These are phyloP conservation scores for Tagetes erecta DNA, from an alignment of 129 eudicot genomes.

Conservation along the genomic window DNA sequence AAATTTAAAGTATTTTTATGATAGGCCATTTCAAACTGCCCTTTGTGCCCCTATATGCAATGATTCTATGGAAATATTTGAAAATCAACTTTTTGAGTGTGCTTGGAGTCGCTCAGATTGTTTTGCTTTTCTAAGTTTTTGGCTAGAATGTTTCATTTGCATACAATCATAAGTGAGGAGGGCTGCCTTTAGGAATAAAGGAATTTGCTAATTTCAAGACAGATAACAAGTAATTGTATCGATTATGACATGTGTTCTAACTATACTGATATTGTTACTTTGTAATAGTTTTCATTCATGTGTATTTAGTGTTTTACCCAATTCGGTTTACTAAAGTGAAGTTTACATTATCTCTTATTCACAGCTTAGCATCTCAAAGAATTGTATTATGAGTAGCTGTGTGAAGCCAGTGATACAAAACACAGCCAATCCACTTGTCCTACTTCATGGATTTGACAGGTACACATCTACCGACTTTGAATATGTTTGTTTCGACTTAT, in stretches of 20 bases:
- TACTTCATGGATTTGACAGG: slow-evolving; percentile 99
- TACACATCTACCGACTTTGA: slow-evolving; percentile 9
- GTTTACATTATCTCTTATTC: slow-evolving; percentile 10
- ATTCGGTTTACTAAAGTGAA: background rate
- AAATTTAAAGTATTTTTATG: background rate
- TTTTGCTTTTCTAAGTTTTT: background rate
- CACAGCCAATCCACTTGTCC: slow-evolving; percentile 66
- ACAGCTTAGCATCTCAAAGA: slow-evolving; percentile 56
- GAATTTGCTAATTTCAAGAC: background rate
- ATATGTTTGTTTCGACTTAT: background rate
- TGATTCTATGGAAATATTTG: background rate
- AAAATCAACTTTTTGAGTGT: background rate
- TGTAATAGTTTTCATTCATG: background rate
- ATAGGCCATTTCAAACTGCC: background rate
- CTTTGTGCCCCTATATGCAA: background rate
- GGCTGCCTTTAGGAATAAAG: background rate
- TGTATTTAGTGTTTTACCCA: background rate
- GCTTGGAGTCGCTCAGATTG: background rate
- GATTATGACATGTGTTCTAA: background rate
- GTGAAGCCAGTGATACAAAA: slow-evolving; percentile 60
- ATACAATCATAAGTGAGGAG: background rate
- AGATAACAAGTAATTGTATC: background rate
- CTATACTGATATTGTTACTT: background rate
- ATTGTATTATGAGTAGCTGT: slow-evolving; percentile 82
- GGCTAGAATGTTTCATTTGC: background rate